These are phyloP conservation scores for Candida dajiaensis DNA, from an alignment of 805 yeast species.

Conservation along the genomic window DNA sequence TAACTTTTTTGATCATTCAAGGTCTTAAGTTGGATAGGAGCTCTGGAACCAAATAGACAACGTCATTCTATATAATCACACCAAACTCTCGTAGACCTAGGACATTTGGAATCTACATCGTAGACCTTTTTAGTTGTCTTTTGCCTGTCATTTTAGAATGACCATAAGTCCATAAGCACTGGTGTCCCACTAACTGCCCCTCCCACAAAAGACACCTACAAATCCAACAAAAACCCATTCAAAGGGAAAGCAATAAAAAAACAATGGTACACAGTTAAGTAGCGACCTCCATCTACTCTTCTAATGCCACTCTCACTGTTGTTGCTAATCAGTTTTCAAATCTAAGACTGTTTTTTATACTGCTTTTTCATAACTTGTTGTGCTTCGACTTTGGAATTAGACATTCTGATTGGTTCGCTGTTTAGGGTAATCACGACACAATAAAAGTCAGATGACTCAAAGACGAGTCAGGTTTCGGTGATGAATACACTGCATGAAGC, in stretches of 20 bases:
- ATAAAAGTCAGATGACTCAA: background rate
- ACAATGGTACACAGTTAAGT: background rate
- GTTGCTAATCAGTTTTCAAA: too few species aligned
- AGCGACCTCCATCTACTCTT: too few species aligned
- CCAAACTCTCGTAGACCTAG: too few species aligned
- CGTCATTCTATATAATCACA: background rate
- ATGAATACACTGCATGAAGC: too few species aligned
- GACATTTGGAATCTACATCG: too few species aligned
- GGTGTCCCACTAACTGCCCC: background rate
- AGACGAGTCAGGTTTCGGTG: background rate
- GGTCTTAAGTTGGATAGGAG: background rate
- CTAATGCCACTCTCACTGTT: too few species aligned
- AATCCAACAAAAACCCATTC: background rate
- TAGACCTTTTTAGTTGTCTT: too few species aligned
- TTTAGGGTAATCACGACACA: background rate
- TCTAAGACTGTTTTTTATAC: too few species aligned
- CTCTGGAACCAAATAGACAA: background rate
- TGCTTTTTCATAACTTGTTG: background rate
- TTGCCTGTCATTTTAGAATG: too few species aligned
- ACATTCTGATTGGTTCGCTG: background rate
- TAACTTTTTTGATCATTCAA: background rate
- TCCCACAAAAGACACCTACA: background rate
- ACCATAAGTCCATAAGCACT: too few species aligned
- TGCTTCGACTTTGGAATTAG: background rate
- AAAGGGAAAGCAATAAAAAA: background rate